These are phyloP conservation scores for Leishmania arabica DNA, from an alignment of 208 protist species.

Conservation along the genomic window DNA sequence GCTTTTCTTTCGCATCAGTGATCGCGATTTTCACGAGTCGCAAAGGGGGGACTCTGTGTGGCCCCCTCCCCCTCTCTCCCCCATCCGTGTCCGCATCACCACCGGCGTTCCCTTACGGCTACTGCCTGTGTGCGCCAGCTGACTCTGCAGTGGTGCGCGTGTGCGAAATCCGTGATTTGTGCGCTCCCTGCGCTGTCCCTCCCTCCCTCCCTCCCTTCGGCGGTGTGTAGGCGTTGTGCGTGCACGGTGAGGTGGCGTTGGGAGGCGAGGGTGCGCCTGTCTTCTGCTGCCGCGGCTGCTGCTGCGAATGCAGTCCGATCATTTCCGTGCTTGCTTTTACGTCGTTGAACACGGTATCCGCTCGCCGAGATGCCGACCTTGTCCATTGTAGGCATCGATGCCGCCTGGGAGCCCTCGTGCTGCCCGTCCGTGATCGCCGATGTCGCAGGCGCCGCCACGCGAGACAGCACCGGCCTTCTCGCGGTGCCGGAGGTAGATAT, in stretches of 20 bases:
- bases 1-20: not conserved
- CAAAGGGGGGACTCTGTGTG: too few relatives aligned
- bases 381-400: conserved; percentile 3
- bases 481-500: conserved; percentile 10
- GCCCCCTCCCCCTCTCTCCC: too few relatives aligned
- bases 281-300: not conserved
- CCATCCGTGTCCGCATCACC: not conserved
- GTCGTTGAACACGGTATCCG: not conserved
- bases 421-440: not conserved
- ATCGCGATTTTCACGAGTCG: too few relatives aligned
- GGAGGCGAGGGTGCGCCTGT: not conserved
- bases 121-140: not conserved
- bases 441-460: not conserved
- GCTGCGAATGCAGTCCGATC: not conserved
- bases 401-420: not conserved
- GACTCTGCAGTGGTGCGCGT: not conserved
- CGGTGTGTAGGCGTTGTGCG: not conserved
- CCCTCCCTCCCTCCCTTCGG: not conserved
- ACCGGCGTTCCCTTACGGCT: not conserved
- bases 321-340: not conserved
- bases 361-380: not conserved
- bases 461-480: conserved; percentile 3
- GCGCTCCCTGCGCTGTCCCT: not conserved
- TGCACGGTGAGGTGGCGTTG: not conserved
- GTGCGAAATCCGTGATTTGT: too few relatives aligned